Evolutionary conservation across 129 eudicot genomes (phyloP).

Genomic region (Artemisia annua): DNA sequence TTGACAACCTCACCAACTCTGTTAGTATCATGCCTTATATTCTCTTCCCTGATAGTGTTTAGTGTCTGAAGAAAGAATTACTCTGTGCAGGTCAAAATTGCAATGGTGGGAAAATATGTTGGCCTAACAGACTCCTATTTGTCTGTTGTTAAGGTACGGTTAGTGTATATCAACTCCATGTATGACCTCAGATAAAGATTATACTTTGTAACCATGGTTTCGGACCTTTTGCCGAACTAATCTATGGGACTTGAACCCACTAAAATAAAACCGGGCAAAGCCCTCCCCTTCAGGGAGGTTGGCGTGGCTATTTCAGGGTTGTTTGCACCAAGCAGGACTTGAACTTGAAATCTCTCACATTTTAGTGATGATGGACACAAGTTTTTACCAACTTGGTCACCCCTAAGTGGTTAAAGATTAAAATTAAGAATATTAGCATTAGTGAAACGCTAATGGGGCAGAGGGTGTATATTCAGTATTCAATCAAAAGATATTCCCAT

Average conservation of each 20-base stretch:
- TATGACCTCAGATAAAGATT: neutral
- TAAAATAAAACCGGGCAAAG: too few species aligned
- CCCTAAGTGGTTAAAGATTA: too few species aligned
- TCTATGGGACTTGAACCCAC: too few species aligned
- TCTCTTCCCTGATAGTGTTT: slow-evolving; percentile 11
- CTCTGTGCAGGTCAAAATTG: slow-evolving; percentile 76
- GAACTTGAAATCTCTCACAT: too few species aligned
- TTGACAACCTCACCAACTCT: slow-evolving; percentile 74
- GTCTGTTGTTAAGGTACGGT: slow-evolving; percentile 86
- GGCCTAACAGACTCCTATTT: slow-evolving; percentile 89
- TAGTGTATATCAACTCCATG: slow-evolving; percentile 3
- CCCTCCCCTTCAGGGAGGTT: too few species aligned
- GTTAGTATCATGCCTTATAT: slow-evolving; percentile 48
- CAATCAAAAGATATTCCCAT: neutral
- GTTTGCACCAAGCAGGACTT: too few species aligned
- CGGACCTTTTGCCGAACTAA: too few species aligned
- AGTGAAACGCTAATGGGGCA: neutral
- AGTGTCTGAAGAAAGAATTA: slow-evolving; percentile 16
- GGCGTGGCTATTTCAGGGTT: too few species aligned
- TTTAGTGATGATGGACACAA: too few species aligned
- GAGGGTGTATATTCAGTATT: neutral
- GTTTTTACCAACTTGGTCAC: too few species aligned
- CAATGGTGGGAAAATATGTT: slow-evolving; percentile 98
- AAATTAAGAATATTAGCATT: too few species aligned
- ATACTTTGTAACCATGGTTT: neutral